These are phyloP conservation scores for Ilyonectria destructans DNA, from an alignment of 2,329 filamentous ascomycete species.

Conservation along the genomic window DNA sequence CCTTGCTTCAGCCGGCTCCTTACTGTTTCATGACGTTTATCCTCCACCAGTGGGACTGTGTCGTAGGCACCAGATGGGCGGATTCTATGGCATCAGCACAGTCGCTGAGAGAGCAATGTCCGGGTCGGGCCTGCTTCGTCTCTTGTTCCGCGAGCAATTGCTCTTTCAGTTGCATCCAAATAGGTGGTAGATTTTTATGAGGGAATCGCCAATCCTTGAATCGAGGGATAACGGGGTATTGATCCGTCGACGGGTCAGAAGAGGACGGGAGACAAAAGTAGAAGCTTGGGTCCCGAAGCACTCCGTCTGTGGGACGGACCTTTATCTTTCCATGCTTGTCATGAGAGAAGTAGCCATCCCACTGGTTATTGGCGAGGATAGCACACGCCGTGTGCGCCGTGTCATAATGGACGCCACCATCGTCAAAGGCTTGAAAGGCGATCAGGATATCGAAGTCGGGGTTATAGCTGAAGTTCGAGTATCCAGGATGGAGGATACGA, in stretches of 20 bases:
- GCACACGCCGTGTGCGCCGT: neutral
- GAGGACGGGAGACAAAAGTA: neutral
- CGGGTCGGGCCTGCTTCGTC: neutral
- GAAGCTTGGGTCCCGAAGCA: neutral
- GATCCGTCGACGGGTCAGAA: neutral
- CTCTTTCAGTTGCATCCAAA: neutral
- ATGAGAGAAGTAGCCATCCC: constrained; percentile 8
- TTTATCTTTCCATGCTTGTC: neutral
- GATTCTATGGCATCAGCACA: neutral
- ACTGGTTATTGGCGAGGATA: neutral
- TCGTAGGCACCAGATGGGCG: neutral
- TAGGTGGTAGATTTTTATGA: neutral
- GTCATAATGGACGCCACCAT: neutral
- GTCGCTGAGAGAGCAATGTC: constrained; percentile 6
- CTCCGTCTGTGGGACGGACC: neutral
- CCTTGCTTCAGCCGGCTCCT: neutral
- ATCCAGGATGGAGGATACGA: neutral
- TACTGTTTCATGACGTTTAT: constrained; percentile 1
- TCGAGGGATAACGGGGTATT: neutral
- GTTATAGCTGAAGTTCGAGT: neutral
- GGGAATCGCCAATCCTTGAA: constrained; percentile 3
- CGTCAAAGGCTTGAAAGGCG: constrained; percentile 1
- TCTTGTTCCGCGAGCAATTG: neutral
- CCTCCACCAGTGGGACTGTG: constrained; percentile 1
- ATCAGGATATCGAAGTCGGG: constrained; percentile 6